Conservation (phyloP, 2,329 filamentous ascomycete species). For the Blastomyces percursus region DNA sequence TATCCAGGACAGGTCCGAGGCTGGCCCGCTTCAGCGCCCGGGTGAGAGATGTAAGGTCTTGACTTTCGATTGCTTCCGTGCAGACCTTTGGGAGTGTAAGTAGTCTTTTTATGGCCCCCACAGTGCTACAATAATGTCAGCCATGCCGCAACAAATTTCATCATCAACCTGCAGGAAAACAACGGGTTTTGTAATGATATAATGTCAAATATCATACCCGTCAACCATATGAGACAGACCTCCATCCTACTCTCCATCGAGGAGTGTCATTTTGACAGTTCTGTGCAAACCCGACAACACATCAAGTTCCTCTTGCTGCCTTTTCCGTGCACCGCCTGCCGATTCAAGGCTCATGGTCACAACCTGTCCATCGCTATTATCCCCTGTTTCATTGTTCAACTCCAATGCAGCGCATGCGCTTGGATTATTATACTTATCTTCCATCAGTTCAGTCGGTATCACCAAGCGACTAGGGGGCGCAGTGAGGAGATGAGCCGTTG, state of each 20-base stretch:
- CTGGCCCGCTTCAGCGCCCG: conserved; percentile 5
- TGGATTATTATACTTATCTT: conserved; percentile 9
- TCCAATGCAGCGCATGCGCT: conserved; percentile 2
- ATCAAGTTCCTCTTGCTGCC: conserved; percentile 4
- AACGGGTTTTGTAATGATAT: not conserved
- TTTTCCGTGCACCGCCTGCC: not conserved
- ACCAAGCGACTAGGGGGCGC: conserved; percentile 5
- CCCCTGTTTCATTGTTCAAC: not conserved
- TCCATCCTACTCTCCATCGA: conserved; percentile 7
- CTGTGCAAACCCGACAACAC: conserved; percentile 7
- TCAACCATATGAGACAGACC: conserved; percentile 11
- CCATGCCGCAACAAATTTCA: not conserved
- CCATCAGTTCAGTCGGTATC: conserved; percentile 6
- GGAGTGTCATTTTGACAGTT: conserved; percentile 4
- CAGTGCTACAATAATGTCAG: not conserved
- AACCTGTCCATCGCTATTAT: conserved; percentile 5
- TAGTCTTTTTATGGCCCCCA: not conserved
- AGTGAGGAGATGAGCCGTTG: conserved; percentile 1
- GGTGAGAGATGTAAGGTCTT: conserved; percentile 7
- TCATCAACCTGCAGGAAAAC: not conserved
- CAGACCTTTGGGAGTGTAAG: conserved; percentile 8
- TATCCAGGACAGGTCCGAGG: conserved; percentile 5
- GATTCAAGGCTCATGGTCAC: conserved; percentile 3
- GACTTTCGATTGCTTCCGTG: conserved; percentile 5
- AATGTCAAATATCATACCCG: conserved; percentile 1